Evolutionary conservation across 2,329 filamentous ascomycete genomes (phyloP).

Genomic region (Immersiporthe knoxdaviesiana): DNA sequence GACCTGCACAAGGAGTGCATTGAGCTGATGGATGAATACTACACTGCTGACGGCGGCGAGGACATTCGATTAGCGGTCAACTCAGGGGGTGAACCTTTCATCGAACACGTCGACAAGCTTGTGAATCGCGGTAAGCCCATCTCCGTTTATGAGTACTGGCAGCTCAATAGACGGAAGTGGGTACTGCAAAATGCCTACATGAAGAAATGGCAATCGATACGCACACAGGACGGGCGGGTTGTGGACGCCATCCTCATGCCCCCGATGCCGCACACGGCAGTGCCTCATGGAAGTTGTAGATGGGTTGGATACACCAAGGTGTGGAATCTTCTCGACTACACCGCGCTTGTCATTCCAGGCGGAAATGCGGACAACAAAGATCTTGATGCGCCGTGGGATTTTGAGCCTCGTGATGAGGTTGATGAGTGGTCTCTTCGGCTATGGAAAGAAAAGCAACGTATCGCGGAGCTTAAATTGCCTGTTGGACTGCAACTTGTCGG

Average conservation of each 20-base stretch:
- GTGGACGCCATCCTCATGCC: constrained; percentile 63
- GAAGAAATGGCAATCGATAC: constrained; percentile 58
- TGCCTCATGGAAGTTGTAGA: constrained; percentile 46
- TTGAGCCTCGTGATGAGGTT: constrained; percentile 51
- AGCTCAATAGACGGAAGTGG: constrained; percentile 63
- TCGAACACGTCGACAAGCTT: constrained; percentile 61
- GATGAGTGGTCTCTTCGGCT: constrained; percentile 56
- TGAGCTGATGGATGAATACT: constrained; percentile 56
- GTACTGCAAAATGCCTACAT: constrained; percentile 59
- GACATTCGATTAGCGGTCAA: constrained; percentile 60
- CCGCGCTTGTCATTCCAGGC: constrained; percentile 59
- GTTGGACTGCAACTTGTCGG: constrained; percentile 58
- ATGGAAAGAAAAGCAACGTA: constrained; percentile 47
- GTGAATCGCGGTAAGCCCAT: constrained; percentile 56
- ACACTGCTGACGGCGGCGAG: constrained; percentile 65
- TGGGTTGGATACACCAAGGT: constrained; percentile 65
- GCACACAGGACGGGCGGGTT: constrained; percentile 47
- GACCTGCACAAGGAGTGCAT: constrained; percentile 54
- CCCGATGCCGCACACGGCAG: constrained; percentile 62
- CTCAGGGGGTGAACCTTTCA: constrained; percentile 60
- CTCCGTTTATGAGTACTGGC: constrained; percentile 69
- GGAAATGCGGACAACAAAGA: constrained; percentile 49
- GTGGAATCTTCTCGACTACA: constrained; percentile 66
- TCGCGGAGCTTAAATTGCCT: constrained; percentile 45
- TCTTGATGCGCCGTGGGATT: constrained; percentile 42